Percentiles rank a stretch among this genome's conserved stretches.
Conservation (phyloP, 2,329 filamentous ascomycete genomes). For the Coniosporium tulheliwenetii region DNA sequence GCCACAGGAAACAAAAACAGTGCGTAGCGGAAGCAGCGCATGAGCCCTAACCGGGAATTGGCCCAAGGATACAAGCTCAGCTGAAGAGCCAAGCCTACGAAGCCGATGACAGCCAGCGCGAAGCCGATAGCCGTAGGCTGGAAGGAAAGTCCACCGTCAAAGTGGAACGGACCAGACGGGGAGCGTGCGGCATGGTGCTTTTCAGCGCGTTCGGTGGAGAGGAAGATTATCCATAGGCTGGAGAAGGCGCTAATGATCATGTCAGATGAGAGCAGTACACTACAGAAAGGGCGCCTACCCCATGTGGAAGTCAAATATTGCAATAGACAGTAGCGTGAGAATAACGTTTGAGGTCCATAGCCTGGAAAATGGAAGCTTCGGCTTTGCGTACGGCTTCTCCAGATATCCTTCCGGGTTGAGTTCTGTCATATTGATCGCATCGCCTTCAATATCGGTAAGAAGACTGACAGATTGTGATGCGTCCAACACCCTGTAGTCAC, state of each 20-base stretch:
- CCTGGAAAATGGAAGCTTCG: slow-evolving; percentile 24
- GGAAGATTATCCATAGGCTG: slow-evolving; percentile 60
- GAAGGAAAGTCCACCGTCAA: slow-evolving; percentile 54
- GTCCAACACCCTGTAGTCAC: too few relatives aligned
- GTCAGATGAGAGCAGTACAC: slow-evolving; percentile 12
- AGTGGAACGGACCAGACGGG: too few relatives aligned
- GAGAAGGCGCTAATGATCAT: slow-evolving; percentile 41
- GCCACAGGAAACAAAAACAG: slow-evolving; percentile 55
- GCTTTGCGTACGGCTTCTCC: slow-evolving; percentile 18
- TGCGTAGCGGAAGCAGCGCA: slow-evolving; percentile 52
- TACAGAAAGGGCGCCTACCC: slow-evolving; percentile 14
- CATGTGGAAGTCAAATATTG: slow-evolving; percentile 57
- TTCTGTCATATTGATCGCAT: too few relatives aligned
- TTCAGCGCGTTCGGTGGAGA: slow-evolving; percentile 47
- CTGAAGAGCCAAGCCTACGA: slow-evolving; percentile 60
- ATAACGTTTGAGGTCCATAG: slow-evolving; percentile 40
- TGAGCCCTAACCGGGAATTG: slow-evolving; percentile 50
- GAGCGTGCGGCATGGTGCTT: too few relatives aligned
- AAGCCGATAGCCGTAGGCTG: slow-evolving; percentile 56
- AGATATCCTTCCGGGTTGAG: too few relatives aligned
- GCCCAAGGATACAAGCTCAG: slow-evolving; percentile 55
- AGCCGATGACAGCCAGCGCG: slow-evolving; percentile 61
- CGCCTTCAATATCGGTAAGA: too few relatives aligned
- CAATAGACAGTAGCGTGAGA: slow-evolving; percentile 45
- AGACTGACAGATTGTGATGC: too few relatives aligned